Percentiles rank a stretch among this genome's conserved stretches.
Conservation (phyloP, 108 stramenopile genomes). For the Seminavis robusta region DNA sequence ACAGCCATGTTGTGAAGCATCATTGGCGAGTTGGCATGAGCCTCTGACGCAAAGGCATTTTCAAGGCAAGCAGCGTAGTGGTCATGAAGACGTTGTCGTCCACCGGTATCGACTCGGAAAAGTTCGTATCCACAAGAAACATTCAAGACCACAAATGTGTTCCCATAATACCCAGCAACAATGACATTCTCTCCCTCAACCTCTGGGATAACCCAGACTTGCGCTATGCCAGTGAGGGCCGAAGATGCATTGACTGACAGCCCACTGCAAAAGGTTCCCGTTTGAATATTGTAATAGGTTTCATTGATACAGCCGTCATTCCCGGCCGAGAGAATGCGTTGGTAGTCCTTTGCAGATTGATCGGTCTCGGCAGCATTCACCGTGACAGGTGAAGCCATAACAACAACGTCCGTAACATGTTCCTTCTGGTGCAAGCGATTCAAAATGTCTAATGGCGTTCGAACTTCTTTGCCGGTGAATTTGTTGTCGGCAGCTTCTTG, state of each 20-base stretch:
- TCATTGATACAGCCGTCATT: constrained; percentile 72
- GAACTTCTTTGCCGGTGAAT: not conserved
- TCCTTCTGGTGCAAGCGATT: constrained; percentile 59
- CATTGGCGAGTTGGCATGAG: not conserved
- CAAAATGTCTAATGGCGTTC: constrained; percentile 10
- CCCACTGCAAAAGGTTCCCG: no score
- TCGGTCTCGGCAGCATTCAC: constrained; percentile 2
- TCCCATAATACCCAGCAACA: constrained; percentile 66
- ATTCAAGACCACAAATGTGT: constrained; percentile 57
- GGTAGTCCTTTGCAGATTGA: no score
- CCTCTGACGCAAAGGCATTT: not conserved
- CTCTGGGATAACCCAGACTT: constrained; percentile 28
- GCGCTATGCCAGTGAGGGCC: constrained; percentile 21
- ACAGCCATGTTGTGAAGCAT: constrained; percentile 25
- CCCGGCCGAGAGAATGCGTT: constrained; percentile 51
- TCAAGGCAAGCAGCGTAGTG: constrained; percentile 6
- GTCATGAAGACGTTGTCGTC: constrained; percentile 52
- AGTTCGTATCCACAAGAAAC: constrained; percentile 50
- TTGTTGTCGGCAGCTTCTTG: not conserved
- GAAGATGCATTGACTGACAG: constrained; percentile 35
- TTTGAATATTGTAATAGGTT: no score
- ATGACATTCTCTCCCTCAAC: constrained; percentile 13
- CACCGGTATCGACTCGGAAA: constrained; percentile 57
- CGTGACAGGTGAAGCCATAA: no score
- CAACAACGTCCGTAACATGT: constrained; percentile 53